Conservation (phyloP, 371 early-diverging fungal species). For the Apophysomyces trapeziformis region DNA sequence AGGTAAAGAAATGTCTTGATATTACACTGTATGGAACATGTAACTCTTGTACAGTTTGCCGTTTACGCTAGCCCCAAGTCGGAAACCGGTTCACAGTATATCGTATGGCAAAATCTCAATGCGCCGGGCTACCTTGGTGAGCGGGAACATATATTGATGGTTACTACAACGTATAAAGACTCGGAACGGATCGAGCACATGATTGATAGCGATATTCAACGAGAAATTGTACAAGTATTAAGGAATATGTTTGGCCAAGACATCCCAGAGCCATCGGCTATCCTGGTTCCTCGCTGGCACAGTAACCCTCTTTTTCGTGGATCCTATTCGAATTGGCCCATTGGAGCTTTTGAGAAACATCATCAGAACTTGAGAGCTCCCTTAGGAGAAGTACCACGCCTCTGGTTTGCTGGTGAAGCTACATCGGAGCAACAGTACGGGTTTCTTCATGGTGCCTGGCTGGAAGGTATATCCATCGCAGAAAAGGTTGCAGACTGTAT, state of each 20-base stretch:
- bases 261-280: constrained; percentile 35
- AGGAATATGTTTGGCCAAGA: constrained; percentile 38
- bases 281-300: constrained; percentile 50
- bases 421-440: constrained; percentile 47
- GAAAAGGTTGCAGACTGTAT: constrained; percentile 28
- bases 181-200: constrained; percentile 45
- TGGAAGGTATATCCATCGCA: constrained; percentile 39
- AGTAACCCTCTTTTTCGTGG: constrained; percentile 51
- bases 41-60: neutral
- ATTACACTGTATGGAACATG: no score
- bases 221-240: constrained; percentile 37
- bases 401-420: constrained; percentile 57
- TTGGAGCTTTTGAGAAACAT: constrained; percentile 36
- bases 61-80: neutral
- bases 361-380: constrained; percentile 49
- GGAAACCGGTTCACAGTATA: constrained; percentile 20
- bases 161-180: constrained; percentile 42
- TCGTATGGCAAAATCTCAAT: constrained; percentile 54
- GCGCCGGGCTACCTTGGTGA: constrained; percentile 42
- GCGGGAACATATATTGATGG: constrained; percentile 41
- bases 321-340: constrained; percentile 54
- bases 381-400: constrained; percentile 21
- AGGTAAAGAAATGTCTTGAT: constrained; percentile 26
- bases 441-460: constrained; percentile 52
- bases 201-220: constrained; percentile 26